A percentile compares a stretch with the other conserved stretches of the same genome.
phyloP scores from a whole-genome alignment of 78 protist species.

The Paulinella micropora region DNA sequence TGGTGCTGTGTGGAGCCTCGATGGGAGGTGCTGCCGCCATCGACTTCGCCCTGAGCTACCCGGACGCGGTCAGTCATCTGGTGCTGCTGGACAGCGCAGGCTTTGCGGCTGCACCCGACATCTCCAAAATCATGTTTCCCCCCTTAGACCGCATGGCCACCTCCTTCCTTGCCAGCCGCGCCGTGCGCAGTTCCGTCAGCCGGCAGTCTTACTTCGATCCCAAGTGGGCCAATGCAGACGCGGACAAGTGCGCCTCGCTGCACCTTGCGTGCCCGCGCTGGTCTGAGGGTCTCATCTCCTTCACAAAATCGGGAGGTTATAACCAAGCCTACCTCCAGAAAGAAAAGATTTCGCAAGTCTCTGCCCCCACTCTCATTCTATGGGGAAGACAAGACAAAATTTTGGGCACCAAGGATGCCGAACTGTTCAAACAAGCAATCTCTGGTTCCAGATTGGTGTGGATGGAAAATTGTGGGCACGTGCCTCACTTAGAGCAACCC shows the following conservation, averaged over 20 bases:
- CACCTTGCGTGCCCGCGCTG: neutral
- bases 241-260: neutral
- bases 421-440: too few relatives aligned
- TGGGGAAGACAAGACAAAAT: neutral
- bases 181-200: neutral
- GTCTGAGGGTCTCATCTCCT: neutral
- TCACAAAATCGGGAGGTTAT: neutral
- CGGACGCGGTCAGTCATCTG: neutral
- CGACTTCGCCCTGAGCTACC: neutral
- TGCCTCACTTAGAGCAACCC: slow-evolving; percentile 23
- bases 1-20: neutral
- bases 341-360: too few relatives aligned
- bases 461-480: slow-evolving; percentile 17
- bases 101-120: slow-evolving; percentile 6
- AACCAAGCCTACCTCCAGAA: too few relatives aligned
- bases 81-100: slow-evolving; percentile 8
- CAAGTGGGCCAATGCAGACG: neutral
- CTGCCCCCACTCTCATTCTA: too few relatives aligned
- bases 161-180: neutral
- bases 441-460: neutral
- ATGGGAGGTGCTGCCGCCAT: slow-evolving; percentile 6
- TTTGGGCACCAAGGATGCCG: too few relatives aligned
- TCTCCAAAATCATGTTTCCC: neutral
- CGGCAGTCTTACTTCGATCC: neutral
- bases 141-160: neutral